Evolutionary conservation across 805 yeast genomes (phyloP).

Genomic region (Saccharomycopsis olivae): DNA sequence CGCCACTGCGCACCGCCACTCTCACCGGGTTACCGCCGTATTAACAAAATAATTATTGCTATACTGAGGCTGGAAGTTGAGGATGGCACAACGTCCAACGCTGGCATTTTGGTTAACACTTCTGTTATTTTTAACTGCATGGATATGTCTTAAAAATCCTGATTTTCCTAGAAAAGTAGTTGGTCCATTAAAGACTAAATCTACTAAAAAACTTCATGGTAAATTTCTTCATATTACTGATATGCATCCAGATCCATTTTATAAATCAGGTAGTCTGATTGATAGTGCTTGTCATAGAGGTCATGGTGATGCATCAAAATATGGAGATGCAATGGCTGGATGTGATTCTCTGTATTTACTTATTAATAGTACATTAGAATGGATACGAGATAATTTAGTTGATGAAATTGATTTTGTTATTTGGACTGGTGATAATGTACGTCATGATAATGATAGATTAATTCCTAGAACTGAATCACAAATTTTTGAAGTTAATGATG

Average conservation of each 20-base stretch:
- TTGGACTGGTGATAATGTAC: constrained; percentile 86
- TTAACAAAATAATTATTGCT: no score
- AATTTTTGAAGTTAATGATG: constrained; percentile 58
- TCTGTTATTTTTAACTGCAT: no score
- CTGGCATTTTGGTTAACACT: no score
- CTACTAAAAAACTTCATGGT: constrained; percentile 47
- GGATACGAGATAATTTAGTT: constrained; percentile 53
- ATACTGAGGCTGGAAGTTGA: no score
- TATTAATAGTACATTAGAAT: constrained; percentile 50
- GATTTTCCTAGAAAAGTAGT: no score
- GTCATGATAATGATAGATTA: constrained; percentile 73
- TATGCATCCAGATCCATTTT: constrained; percentile 72
- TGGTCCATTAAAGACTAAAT: no score
- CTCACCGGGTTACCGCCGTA: no score
- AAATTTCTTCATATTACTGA: constrained; percentile 81
- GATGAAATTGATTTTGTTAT: constrained; percentile 78
- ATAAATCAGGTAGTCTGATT: constrained; percentile 39
- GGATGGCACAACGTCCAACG: no score
- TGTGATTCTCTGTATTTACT: constrained; percentile 67
- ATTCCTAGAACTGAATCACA: constrained; percentile 65
- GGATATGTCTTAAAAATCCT: no score
- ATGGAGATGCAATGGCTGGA: constrained; percentile 66
- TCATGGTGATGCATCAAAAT: constrained; percentile 46
- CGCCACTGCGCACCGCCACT: no score
- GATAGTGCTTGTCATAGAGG: constrained; percentile 47